Conservation (phyloP, 306 rosid species). For the Potentilla sterilis region DNA sequence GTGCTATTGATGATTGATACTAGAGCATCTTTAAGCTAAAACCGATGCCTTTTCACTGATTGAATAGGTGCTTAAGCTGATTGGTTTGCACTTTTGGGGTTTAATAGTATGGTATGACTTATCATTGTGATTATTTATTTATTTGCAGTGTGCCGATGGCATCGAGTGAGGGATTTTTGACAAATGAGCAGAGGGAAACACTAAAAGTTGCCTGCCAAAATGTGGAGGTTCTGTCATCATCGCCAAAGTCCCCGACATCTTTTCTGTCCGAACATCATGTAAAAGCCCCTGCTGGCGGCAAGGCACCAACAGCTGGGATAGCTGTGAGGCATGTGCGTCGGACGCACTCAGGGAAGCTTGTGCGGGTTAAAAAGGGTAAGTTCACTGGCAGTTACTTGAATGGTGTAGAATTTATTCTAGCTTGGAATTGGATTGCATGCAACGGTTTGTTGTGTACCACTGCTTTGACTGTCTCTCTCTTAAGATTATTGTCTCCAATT, state of each 20-base stretch:
- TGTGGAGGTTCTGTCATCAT: conserved; percentile 69
- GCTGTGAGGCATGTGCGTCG: conserved; percentile 83
- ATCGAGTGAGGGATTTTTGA: conserved; percentile 84
- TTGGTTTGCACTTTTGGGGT: background rate
- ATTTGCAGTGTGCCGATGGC: conserved; percentile 53
- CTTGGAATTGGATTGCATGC: background rate
- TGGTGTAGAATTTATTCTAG: background rate
- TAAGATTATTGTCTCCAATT: background rate
- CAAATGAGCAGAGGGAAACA: conserved; percentile 79
- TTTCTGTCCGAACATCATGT: conserved; percentile 69
- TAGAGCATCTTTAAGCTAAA: background rate
- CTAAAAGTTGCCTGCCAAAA: conserved; percentile 73
- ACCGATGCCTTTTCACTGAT: background rate
- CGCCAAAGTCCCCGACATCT: conserved; percentile 84
- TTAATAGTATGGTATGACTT: background rate
- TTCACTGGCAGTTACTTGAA: background rate
- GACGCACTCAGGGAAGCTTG: conserved; percentile 78
- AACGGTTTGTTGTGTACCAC: background rate
- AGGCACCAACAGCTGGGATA: conserved; percentile 69
- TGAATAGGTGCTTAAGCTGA: background rate
- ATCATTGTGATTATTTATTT: conserved; percentile 5
- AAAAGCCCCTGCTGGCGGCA: conserved; percentile 80
- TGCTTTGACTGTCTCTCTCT: background rate
- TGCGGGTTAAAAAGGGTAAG: conserved; percentile 87
- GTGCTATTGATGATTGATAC: background rate